Evolutionary conservation across 1,284 basidiomycete species (phyloP).

Genomic region (Leccinum brunneo-olivaceum): DNA sequence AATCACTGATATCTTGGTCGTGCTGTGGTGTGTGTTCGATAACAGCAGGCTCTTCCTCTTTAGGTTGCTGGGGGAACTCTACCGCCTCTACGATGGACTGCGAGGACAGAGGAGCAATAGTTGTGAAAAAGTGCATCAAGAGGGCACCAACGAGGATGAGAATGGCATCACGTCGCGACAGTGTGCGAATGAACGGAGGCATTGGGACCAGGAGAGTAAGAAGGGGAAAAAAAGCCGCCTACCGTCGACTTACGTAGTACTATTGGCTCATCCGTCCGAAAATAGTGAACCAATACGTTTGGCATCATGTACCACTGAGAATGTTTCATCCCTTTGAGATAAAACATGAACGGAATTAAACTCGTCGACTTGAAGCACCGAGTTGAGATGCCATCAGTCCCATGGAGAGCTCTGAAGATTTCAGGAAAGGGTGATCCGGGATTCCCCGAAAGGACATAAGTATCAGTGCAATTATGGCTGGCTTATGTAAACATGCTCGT

Average conservation of each 20-base stretch:
- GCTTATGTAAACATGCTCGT: slow-evolving; percentile 12
- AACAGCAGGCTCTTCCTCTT: slow-evolving; percentile 14
- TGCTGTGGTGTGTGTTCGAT: slow-evolving; percentile 13
- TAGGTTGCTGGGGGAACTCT: slow-evolving; percentile 17
- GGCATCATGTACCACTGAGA: no score
- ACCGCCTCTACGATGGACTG: slow-evolving; percentile 36
- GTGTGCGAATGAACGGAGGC: slow-evolving; percentile 24
- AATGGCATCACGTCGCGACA: slow-evolving; percentile 41
- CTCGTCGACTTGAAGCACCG: no score
- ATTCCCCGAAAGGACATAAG: no score
- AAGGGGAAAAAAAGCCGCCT: neutral
- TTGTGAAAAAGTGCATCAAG: slow-evolving; percentile 44
- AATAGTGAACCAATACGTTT: no score
- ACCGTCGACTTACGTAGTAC: neutral
- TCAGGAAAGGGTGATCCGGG: no score
- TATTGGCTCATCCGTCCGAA: no score
- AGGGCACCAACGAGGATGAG: slow-evolving; percentile 46
- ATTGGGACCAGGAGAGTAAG: slow-evolving; percentile 5
- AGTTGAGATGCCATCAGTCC: no score
- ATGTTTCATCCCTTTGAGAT: no score
- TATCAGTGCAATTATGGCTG: no score
- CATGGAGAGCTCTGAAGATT: no score
- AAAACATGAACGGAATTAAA: no score
- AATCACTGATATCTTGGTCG: slow-evolving; percentile 7
- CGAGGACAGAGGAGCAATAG: slow-evolving; percentile 27